Evolutionary conservation across 495 filamentous ascomycete species (phyloP).

Genomic region (Xylaria acuta): DNA sequence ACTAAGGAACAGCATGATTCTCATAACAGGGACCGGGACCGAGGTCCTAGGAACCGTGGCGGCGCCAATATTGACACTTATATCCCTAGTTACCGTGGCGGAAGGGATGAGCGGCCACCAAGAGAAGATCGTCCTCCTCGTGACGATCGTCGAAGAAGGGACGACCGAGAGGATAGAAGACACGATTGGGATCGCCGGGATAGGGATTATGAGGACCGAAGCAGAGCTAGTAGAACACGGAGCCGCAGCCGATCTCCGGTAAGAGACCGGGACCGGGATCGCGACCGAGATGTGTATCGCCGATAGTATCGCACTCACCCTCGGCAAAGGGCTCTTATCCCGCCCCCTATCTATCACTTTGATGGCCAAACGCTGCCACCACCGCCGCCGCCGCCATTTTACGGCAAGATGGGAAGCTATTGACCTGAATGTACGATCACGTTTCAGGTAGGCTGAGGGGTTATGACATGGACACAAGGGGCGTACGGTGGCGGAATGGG

Average conservation of each 20-base stretch:
- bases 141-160: constrained; percentile 55
- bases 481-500: constrained; percentile 13
- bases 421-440: constrained; percentile 18
- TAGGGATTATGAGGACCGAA: constrained; percentile 56
- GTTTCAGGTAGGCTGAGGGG: constrained; percentile 1
- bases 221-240: constrained; percentile 52
- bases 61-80: constrained; percentile 61
- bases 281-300: constrained; percentile 52
- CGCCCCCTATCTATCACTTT: background rate
- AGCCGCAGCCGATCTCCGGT: constrained; percentile 58
- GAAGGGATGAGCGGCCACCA: constrained; percentile 41
- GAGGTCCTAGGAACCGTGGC: constrained; percentile 43
- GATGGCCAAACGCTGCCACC: background rate
- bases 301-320: constrained; percentile 37
- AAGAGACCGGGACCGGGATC: constrained; percentile 55
- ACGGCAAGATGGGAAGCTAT: constrained; percentile 1
- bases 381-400: background rate
- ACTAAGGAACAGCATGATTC: constrained; percentile 46
- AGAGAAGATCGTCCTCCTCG: constrained; percentile 42
- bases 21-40: constrained; percentile 40
- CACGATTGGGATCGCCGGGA: constrained; percentile 47
- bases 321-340: background rate
- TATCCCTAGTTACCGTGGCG: constrained; percentile 60
- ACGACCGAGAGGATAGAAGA: constrained; percentile 49
- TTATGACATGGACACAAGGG: constrained; percentile 4